These are phyloP conservation scores for Cyberlindnera saturnus DNA, from an alignment of 805 yeast genomes.

Conservation along the genomic window DNA sequence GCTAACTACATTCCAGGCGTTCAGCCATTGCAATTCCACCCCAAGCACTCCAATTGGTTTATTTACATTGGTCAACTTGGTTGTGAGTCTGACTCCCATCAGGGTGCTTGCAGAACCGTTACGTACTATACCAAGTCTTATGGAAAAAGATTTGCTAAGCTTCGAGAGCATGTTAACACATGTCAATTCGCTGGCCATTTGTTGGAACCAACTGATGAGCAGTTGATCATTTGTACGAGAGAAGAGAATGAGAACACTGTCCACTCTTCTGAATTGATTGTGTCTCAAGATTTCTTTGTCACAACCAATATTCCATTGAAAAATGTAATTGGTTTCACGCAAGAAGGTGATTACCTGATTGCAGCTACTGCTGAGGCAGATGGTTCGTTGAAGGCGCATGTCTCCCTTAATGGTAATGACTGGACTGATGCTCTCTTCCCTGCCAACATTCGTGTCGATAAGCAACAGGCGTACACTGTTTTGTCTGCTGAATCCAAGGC, in stretches of 20 bases:
- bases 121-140: slow-evolving; percentile 62
- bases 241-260: slow-evolving; percentile 28
- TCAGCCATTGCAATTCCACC: slow-evolving; percentile 58
- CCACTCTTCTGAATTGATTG: slow-evolving; percentile 27
- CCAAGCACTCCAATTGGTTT: slow-evolving; percentile 46
- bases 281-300: slow-evolving; percentile 20
- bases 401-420: slow-evolving; percentile 68
- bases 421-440: slow-evolving; percentile 85
- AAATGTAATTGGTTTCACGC: slow-evolving; percentile 65
- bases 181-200: slow-evolving; percentile 71
- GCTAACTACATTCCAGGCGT: slow-evolving; percentile 46
- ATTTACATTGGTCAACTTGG: slow-evolving; percentile 63
- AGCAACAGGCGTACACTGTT: slow-evolving; percentile 71
- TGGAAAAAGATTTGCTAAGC: slow-evolving; percentile 54
- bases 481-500: slow-evolving; percentile 68
- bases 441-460: slow-evolving; percentile 47
- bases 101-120: slow-evolving; percentile 42
- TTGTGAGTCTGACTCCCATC: slow-evolving; percentile 32
- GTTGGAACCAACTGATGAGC: slow-evolving; percentile 35
- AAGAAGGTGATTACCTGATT: slow-evolving; percentile 63
- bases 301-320: slow-evolving; percentile 38
- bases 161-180: slow-evolving; percentile 45
- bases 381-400: slow-evolving; percentile 55
- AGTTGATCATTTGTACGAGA: slow-evolving; percentile 62
- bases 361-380: slow-evolving; percentile 57